These are phyloP conservation scores for Microbotryomycetes sp. DNA, from an alignment of 1,284 basidiomycete species.

Conservation along the genomic window DNA sequence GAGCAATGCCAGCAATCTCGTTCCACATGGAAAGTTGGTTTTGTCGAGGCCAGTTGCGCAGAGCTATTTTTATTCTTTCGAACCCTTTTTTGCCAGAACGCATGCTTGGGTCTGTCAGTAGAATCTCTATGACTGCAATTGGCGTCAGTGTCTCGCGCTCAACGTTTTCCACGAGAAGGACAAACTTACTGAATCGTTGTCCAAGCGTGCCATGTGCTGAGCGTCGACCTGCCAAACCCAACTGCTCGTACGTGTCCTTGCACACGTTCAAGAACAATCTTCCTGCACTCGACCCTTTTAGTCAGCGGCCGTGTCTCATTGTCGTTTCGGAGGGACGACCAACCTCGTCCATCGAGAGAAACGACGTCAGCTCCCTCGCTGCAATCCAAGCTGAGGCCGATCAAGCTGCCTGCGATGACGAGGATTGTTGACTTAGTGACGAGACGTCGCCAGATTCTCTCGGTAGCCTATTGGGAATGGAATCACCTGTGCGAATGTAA, in stretches of 20 bases:
- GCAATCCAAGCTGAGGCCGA: slow-evolving; percentile 14
- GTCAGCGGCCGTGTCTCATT: background rate
- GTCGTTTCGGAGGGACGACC: background rate
- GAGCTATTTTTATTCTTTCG: slow-evolving; percentile 9
- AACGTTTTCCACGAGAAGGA: background rate
- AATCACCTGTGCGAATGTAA: slow-evolving; percentile 17
- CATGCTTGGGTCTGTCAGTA: slow-evolving; percentile 7
- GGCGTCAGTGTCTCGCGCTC: background rate
- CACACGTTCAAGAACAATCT: slow-evolving; percentile 22
- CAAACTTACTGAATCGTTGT: slow-evolving; percentile 25
- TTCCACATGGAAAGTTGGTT: slow-evolving; percentile 13
- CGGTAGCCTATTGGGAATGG: too few species aligned
- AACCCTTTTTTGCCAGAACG: slow-evolving; percentile 21
- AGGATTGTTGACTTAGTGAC: too few species aligned
- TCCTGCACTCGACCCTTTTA: slow-evolving; percentile 8
- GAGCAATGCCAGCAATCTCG: slow-evolving; percentile 3
- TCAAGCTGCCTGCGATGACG: slow-evolving; percentile 20
- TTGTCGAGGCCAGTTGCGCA: slow-evolving; percentile 16
- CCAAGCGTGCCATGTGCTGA: slow-evolving; percentile 14
- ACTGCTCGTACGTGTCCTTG: slow-evolving; percentile 27
- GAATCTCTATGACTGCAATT: slow-evolving; percentile 24
- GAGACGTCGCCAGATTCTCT: too few species aligned
- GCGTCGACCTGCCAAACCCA: slow-evolving; percentile 23
- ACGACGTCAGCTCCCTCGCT: slow-evolving; percentile 18
- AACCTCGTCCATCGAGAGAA: slow-evolving; percentile 28